Conservation (phyloP, 257 asterid genomes). For the Verbena officinalis region DNA sequence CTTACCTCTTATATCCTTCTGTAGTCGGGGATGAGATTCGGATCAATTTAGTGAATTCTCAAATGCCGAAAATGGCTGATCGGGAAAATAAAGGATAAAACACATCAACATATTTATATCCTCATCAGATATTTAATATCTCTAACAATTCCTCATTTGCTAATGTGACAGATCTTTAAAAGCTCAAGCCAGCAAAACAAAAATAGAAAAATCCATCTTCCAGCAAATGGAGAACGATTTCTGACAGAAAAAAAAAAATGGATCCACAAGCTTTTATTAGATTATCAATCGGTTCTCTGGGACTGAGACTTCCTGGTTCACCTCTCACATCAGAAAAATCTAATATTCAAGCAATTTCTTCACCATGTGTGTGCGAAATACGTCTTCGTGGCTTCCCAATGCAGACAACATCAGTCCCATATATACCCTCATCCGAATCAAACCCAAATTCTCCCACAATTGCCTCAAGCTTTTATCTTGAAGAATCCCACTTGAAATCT, state of each 20-base stretch:
- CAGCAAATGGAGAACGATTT: conserved; percentile 41
- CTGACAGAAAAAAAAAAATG: conserved; percentile 45
- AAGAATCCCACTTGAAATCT: conserved; percentile 68
- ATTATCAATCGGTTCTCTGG: conserved; percentile 71
- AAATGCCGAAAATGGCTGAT: neutral
- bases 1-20: neutral
- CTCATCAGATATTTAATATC: neutral
- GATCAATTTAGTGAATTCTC: conserved; percentile 1
- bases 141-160: neutral
- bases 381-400: conserved; percentile 84
- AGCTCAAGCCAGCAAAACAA: neutral
- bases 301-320: conserved; percentile 52
- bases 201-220: neutral
- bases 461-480: conserved; percentile 73
- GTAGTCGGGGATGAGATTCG: neutral
- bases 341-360: conserved; percentile 45
- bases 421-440: conserved; percentile 63
- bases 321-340: conserved; percentile 49
- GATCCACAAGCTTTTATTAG: conserved; percentile 80
- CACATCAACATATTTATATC: neutral
- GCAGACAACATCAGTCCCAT: conserved; percentile 63
- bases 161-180: conserved; percentile 22
- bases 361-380: conserved; percentile 71
- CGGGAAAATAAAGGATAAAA: neutral
- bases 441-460: conserved; percentile 45